Percentiles rank a stretch among this genome's conserved stretches.
Evolutionary conservation across 768 basidiomycete species (phyloP).

Genomic region (Hysterangium stoloniferum): DNA sequence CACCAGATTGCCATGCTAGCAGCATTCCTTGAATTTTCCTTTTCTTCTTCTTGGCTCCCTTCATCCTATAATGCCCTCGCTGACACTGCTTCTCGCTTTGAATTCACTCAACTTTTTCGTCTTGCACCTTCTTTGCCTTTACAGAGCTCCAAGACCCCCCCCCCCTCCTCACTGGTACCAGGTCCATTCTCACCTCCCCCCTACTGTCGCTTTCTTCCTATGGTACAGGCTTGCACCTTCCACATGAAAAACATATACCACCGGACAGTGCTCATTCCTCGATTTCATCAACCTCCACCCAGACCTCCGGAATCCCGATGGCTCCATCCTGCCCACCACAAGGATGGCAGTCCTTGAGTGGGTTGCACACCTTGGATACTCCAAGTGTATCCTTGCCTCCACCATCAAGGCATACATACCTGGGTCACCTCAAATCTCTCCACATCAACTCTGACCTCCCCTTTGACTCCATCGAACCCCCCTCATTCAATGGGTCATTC

Average conservation of each 20-base stretch:
- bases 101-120: too few relatives aligned
- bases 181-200: constrained; percentile 13
- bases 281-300: constrained; percentile 17
- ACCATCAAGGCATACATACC: constrained; percentile 23
- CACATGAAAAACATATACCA: constrained; percentile 24
- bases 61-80: too few relatives aligned
- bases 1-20: too few relatives aligned
- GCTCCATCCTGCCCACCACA: constrained; percentile 11
- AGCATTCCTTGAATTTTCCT: too few relatives aligned
- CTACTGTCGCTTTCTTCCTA: constrained; percentile 17
- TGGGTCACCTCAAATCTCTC: too few relatives aligned
- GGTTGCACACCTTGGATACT: constrained; percentile 18
- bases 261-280: constrained; percentile 26
- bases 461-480: constrained; percentile 21
- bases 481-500: constrained; percentile 21
- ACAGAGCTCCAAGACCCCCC: too few relatives aligned
- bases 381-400: neutral
- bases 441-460: constrained; percentile 26
- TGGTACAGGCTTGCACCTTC: constrained; percentile 26
- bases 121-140: too few relatives aligned
- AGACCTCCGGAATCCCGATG: constrained; percentile 7
- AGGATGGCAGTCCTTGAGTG: constrained; percentile 15
- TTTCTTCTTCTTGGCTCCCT: too few relatives aligned
- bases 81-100: too few relatives aligned
- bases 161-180: constrained; percentile 17